Evolutionary conservation across 1,284 basidiomycete genomes (phyloP), one percentile per base, ranked within the genome.

Genomic region (Ceratobasidium theobromae): DNA sequence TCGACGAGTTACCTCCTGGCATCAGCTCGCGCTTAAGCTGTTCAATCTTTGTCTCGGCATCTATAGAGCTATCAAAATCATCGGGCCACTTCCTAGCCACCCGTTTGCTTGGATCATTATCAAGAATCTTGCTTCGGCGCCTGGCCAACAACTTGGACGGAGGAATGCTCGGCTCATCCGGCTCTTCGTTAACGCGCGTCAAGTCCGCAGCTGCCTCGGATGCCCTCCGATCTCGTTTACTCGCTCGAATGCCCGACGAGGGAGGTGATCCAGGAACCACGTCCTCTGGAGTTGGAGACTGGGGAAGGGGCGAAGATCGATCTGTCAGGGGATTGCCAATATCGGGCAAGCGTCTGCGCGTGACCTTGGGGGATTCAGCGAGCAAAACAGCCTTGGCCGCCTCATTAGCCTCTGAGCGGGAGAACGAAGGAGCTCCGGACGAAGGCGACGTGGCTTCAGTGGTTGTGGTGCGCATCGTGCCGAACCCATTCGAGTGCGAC

Each of bases 31-130:
- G 51, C 28, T 62, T 28, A 12, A 57, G 55, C 32, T 65, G 40
- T 33, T 54, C 33, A 21, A 48, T 54, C 30, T 40, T 60, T 52
- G 53, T 53, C 14, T 65, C 57, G 16, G 32, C 46, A 38, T 60
- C 57, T 46, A 64, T 70, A 86, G 83, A 23, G 78, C 84, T 72
- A 84, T 83, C 66, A 89, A 89, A 89, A 74, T 91, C 89, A 73
- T 91, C 88, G 1, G 89, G 88, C 87, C 88, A 90, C 75, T 88
- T 89, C 66, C 74, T 91, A 88, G 43, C 85, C 84, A 60, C 57
- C 49, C 57, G 57, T 27, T 60, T 60, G 32, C 23, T 35, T 14
- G 45, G 32, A 40, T 35, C 45, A n/a, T 30, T 48, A 41, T 69
- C 68, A 9, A 66, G 53, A 25, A 48, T 60, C 33, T 49, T 45